A percentile compares a stretch with the other conserved stretches of the same genome.
Evolutionary conservation across 2,329 filamentous ascomycete genomes (phyloP).

Genomic region (Septoria linicola): DNA sequence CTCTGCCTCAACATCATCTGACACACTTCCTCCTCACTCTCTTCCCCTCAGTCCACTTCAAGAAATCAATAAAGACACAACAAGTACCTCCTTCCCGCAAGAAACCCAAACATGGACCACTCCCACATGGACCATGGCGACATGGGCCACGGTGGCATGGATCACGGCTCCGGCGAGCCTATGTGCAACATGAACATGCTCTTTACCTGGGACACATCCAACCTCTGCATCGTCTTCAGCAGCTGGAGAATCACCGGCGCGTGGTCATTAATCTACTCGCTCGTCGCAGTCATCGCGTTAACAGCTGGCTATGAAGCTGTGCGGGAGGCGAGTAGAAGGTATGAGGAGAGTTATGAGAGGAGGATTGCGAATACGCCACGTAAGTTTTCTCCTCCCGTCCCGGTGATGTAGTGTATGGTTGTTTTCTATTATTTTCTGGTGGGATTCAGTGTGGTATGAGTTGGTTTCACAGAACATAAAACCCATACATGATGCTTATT

Average conservation of each 20-base stretch:
- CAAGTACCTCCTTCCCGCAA: background rate
- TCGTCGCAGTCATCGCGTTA: conserved; percentile 76
- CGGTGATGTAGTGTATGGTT: background rate
- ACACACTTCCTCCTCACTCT: background rate
- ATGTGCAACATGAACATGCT: conserved; percentile 81
- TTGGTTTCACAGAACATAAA: too few relatives aligned
- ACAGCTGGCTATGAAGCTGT: conserved; percentile 92
- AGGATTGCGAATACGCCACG: conserved; percentile 46
- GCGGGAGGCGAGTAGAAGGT: conserved; percentile 71
- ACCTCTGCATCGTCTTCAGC: conserved; percentile 94
- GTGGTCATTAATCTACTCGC: conserved; percentile 73
- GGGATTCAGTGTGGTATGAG: background rate
- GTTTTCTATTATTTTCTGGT: background rate
- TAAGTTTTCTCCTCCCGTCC: conserved; percentile 31
- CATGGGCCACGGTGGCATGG: conserved; percentile 13
- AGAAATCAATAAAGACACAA: background rate
- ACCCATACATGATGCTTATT: background rate
- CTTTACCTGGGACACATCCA: conserved; percentile 90
- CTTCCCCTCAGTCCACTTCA: background rate
- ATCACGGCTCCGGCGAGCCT: conserved; percentile 54
- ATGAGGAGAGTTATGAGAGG: conserved; percentile 60
- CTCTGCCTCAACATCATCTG: too few relatives aligned
- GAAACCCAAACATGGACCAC: conserved; percentile 24
- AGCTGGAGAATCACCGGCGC: conserved; percentile 82
- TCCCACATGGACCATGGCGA: conserved; percentile 25